Conservation (phyloP, 2,329 filamentous ascomycete genomes). For the Colletotrichum liriopes region DNA sequence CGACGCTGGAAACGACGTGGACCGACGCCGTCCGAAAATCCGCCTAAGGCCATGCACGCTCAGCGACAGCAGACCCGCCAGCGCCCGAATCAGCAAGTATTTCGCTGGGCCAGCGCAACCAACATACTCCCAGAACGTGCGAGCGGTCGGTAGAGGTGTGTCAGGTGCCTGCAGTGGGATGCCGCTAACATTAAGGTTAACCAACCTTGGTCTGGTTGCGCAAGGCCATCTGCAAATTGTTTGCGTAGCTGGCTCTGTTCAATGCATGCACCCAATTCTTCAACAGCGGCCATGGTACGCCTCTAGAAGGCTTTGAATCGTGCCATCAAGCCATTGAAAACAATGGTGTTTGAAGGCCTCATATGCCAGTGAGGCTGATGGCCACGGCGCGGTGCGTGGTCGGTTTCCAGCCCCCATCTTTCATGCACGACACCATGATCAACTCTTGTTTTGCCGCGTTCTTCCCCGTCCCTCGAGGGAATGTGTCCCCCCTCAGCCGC, state of each 20-base stretch:
- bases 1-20: conserved; percentile 28
- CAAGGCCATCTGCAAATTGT: conserved; percentile 27
- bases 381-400: conserved; percentile 16
- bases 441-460: conserved; percentile 26
- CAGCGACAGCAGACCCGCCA: conserved; percentile 10
- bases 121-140: conserved; percentile 34
- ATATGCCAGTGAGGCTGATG: neutral
- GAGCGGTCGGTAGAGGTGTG: conserved; percentile 40
- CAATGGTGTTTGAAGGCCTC: conserved; percentile 20
- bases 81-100: conserved; percentile 31
- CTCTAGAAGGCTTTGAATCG: neutral
- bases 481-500: neutral
- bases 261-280: conserved; percentile 17
- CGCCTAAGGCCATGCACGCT: conserved; percentile 5
- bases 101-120: conserved; percentile 15
- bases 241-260: neutral
- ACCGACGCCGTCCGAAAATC: conserved; percentile 38
- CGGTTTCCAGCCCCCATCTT: conserved; percentile 12
- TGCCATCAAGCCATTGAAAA: conserved; percentile 18
- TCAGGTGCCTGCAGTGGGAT: conserved; percentile 40
- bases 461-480: conserved; percentile 10
- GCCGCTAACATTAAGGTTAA: conserved; percentile 43
- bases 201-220: conserved; percentile 38
- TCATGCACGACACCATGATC: conserved; percentile 32
- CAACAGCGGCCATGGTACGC: conserved; percentile 1